Percentiles rank a stretch among this genome's conserved stretches.
phyloP scores from a whole-genome alignment of 164 flowering plant genomes.

The Cinnamomum chago region DNA sequence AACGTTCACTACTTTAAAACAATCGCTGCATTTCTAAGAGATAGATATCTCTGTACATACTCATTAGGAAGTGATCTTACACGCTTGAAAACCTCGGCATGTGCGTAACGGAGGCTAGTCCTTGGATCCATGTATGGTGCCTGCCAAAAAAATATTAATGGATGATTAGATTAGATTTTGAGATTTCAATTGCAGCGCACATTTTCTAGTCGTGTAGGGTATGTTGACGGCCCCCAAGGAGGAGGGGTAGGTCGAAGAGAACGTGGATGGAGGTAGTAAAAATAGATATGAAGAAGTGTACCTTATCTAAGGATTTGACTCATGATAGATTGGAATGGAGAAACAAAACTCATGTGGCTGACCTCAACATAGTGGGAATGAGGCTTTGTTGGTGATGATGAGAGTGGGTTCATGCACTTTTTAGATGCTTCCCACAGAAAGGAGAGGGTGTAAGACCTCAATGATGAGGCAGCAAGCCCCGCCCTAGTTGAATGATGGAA shows the following conservation, averaged over 20 bases:
- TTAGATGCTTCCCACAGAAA: not conserved
- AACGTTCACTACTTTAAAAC: conserved; percentile 37
- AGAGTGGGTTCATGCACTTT: not conserved
- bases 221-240: too few relatives aligned
- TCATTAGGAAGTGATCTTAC: conserved; percentile 75
- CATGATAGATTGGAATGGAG: too few relatives aligned
- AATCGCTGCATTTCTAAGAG: conserved; percentile 84
- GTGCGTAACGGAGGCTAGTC: conserved; percentile 86
- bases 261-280: too few relatives aligned
- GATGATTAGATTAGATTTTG: too few relatives aligned
- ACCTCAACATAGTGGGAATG: too few relatives aligned
- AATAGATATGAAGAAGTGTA: too few relatives aligned
- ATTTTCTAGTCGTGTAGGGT: not conserved
- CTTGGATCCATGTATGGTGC: conserved; percentile 90
- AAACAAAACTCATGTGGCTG: too few relatives aligned
- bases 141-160: conserved; percentile 32
- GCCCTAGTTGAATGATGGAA: too few relatives aligned
- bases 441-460: not conserved
- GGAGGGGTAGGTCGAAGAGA: too few relatives aligned
- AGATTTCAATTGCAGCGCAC: not conserved
- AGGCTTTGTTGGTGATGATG: too few relatives aligned
- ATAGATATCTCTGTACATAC: conserved; percentile 74
- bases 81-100: conserved; percentile 76
- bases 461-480: too few relatives aligned
- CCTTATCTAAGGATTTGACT: too few relatives aligned